Conservation (phyloP, 805 yeast species). For the Saturnispora silvae region DNA sequence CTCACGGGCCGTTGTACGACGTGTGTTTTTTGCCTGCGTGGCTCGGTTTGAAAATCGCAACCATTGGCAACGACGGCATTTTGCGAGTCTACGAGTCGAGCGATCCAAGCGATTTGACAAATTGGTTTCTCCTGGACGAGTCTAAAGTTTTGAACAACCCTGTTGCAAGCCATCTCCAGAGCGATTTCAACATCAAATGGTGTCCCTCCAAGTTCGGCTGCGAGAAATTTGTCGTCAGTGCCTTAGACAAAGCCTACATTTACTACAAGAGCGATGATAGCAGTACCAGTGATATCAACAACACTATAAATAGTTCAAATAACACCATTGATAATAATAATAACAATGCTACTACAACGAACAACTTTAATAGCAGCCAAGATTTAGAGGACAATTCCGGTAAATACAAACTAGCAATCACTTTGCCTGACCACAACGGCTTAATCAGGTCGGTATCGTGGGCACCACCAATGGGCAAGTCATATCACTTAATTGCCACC, state of each 20-base stretch:
- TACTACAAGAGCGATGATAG: too few species aligned
- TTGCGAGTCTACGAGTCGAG: constrained; percentile 77
- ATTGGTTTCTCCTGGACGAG: constrained; percentile 74
- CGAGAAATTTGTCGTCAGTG: constrained; percentile 76
- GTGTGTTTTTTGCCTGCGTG: constrained; percentile 84
- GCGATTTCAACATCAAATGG: constrained; percentile 82
- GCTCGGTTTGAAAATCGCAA: constrained; percentile 69
- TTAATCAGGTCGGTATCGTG: constrained; percentile 81
- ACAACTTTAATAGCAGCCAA: too few species aligned
- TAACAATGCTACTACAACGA: constrained; percentile 12
- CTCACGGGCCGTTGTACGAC: constrained; percentile 81
- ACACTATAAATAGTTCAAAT: too few species aligned
- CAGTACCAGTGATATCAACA: too few species aligned
- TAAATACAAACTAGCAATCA: constrained; percentile 46
- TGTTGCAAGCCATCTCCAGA: constrained; percentile 72
- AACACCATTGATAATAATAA: too few species aligned
- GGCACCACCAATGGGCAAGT: constrained; percentile 95
- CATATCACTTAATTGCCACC: constrained; percentile 81
- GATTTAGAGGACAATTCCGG: constrained; percentile 22
- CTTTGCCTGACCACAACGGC: constrained; percentile 76
- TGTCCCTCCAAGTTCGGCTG: constrained; percentile 75
- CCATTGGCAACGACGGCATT: constrained; percentile 83
- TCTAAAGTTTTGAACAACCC: constrained; percentile 54
- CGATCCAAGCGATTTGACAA: constrained; percentile 79
- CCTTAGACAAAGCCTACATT: constrained; percentile 79